Evolutionary conservation across 2,329 filamentous ascomycete genomes (phyloP).

Genomic region (Aspergillus niger): DNA sequence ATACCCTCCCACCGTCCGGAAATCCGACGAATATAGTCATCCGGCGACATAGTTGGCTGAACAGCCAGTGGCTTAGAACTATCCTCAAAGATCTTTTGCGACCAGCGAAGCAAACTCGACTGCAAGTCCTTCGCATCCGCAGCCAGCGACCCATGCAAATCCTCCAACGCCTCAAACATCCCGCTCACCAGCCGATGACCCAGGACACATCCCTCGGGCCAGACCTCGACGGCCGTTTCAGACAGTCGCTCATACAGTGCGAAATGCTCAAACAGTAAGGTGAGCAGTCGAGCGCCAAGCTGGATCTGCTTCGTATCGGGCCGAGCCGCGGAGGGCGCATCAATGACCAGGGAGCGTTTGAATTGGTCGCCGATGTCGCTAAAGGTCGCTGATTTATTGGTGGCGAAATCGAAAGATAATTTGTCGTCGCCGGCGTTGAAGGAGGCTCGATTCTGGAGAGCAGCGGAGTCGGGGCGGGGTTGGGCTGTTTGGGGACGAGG

Average conservation of each 20-base stretch:
- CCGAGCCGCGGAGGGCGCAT: background rate
- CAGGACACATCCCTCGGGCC: constrained; percentile 24
- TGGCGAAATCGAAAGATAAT: constrained; percentile 8
- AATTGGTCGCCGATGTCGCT: constrained; percentile 16
- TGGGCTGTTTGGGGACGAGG: background rate
- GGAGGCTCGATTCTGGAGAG: background rate
- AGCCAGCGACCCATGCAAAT: constrained; percentile 18
- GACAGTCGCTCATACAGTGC: constrained; percentile 21
- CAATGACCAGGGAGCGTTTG: background rate
- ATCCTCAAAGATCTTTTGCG: constrained; percentile 25
- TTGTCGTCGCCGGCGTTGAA: constrained; percentile 4
- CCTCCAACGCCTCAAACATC: constrained; percentile 22
- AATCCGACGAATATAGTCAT: constrained; percentile 20
- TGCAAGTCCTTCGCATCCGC: constrained; percentile 4
- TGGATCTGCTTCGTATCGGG: constrained; percentile 20
- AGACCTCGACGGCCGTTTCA: constrained; percentile 19
- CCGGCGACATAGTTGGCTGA: constrained; percentile 21
- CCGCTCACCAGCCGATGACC: constrained; percentile 22
- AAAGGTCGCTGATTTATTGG: constrained; percentile 23
- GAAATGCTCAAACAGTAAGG: constrained; percentile 23
- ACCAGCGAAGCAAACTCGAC: constrained; percentile 15
- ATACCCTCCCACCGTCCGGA: constrained; percentile 28
- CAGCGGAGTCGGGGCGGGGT: constrained; percentile 2
- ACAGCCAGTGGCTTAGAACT: constrained; percentile 17
- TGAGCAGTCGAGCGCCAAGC: constrained; percentile 26